Evolutionary conservation across 2,329 filamentous ascomycete genomes (phyloP).

Genomic region (Catunica adiposa): DNA sequence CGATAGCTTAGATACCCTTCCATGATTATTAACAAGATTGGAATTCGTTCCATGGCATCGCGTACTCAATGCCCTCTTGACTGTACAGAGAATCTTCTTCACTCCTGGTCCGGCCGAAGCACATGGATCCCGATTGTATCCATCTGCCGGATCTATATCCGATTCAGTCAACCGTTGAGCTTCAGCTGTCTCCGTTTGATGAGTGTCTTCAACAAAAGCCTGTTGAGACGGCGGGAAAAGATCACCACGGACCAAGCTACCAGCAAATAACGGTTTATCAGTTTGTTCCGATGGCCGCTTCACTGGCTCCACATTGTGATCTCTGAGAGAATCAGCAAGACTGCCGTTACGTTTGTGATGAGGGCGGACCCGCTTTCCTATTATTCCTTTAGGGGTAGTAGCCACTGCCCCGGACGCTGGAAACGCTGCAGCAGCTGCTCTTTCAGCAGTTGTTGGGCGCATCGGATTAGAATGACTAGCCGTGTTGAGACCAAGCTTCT

Average conservation of each 20-base stretch:
- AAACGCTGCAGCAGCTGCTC: neutral
- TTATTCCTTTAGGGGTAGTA: slow-evolving; percentile 39
- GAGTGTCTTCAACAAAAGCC: slow-evolving; percentile 55
- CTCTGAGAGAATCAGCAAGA: slow-evolving; percentile 67
- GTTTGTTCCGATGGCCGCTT: slow-evolving; percentile 41
- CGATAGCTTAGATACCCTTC: slow-evolving; percentile 35
- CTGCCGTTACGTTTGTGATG: slow-evolving; percentile 73
- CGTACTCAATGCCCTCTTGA: slow-evolving; percentile 65
- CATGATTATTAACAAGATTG: slow-evolving; percentile 24
- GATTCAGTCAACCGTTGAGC: slow-evolving; percentile 22
- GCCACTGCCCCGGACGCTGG: slow-evolving; percentile 33
- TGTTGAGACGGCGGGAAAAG: slow-evolving; percentile 60
- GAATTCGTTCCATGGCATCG: slow-evolving; percentile 19
- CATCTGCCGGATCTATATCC: neutral
- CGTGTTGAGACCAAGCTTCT: slow-evolving; percentile 15
- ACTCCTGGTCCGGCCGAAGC: slow-evolving; percentile 43
- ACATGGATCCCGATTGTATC: neutral
- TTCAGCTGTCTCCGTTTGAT: slow-evolving; percentile 31
- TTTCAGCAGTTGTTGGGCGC: slow-evolving; percentile 26
- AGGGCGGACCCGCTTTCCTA: slow-evolving; percentile 42
- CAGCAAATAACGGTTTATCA: slow-evolving; percentile 44
- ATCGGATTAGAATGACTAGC: slow-evolving; percentile 22
- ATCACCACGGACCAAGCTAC: slow-evolving; percentile 75
- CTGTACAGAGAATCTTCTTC: slow-evolving; percentile 71
- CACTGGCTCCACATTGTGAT: slow-evolving; percentile 38